Evolutionary conservation across 116 monocot genomes (phyloP), one percentile per base, ranked within the genome.

Genomic region (Zostera marina): DNA sequence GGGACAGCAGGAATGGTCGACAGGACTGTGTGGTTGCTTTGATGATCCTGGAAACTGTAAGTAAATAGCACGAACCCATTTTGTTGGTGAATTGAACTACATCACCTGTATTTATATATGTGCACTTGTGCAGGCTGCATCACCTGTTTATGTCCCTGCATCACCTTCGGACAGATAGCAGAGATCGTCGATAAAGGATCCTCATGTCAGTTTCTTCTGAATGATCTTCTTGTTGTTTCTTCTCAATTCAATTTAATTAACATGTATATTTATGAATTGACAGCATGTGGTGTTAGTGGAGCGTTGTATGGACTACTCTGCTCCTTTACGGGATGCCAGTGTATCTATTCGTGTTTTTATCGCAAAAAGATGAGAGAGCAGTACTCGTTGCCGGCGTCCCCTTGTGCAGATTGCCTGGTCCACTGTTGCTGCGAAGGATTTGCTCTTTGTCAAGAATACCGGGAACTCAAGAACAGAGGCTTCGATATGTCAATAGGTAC

Each of bases 401-500:
- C 83, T 0, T 79, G 68, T 48, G 10, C 32, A n/a, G 83, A 83
- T 42, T 83, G 72, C 41, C 48, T 68, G 32, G 73, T 83, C 43
- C 83, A 79, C 59, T 76, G 67, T 61, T 83, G 64, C 54, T 79
- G 76, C 46, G 70, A 83, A 70, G 6, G 7, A 4, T 83, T 66
- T 49, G 79, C 83, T 0, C 75, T 83, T 1, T 78, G 72, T 59
- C 83, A 83, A 60, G 79, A 79, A 62, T 76, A 83, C 44, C 58
- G 83, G 0, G 83, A 83, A 54, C 79, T 83, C 66, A 66, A 79
- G 42, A 41, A 17, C 45, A 75, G 76, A 9, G 83, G 83, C 8
- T 83, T 69, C 41, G 59, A 79, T 63, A 63, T 79, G 65, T 21
- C 38, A 4, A 53, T 66, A 6, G 79, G 83, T 83, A 45, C 32